Base-by-base conservation (phyloP, 495 filamentous ascomycete species). In the Aspergillus conjunctus region DNA sequence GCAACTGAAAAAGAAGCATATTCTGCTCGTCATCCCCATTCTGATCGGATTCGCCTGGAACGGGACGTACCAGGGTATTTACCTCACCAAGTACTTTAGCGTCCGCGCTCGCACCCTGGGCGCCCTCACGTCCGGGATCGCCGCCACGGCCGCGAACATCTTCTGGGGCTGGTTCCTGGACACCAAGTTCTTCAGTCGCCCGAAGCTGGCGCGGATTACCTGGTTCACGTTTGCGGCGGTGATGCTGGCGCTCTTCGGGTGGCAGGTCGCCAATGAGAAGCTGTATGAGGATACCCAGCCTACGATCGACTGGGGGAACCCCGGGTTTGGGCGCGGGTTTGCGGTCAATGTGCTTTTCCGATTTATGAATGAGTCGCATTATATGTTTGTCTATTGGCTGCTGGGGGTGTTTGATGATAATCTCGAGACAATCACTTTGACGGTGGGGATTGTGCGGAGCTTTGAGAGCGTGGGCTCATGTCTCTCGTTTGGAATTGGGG, bases 111-210 rank as follows among this genome's bases (percentile, higher is more conserved):
- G 56, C 6, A 58, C 56, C 20, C 56, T 58, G 6, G 56, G 56
- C 7, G 33, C 56, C 12, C 20, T 58, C 11, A 51, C 46, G 7
- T 58, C 56, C 6, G 56, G 56, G 2, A 44, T 58, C 22, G 46
- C 56, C 3, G 56, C 56, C 12, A 58, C 56, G 4, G 56, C 56
- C 3, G 56, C 56, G 1, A 58, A 58, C 9, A 51, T 59, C 2
- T 59, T 59, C 34, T 59, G 57, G 57, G 57, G 57, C 34, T 59
- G 57, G 57, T 52, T 59, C 34, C 22, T 59, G 22, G 57, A 59
- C 37, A 7, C 9, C 6, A 52, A 45, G 22, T 45, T n/a, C 12
- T 45, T 59, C 37, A 59, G 57, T 30, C 34, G 57, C 11, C 57
- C 57, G 3, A 20, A 7, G 2, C 57, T 59, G 5, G 57, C 57